Percentiles rank a stretch among this genome's conserved stretches.
These are phyloP conservation scores for Candida ficus DNA, from an alignment of 805 yeast species.

Conservation along the genomic window DNA sequence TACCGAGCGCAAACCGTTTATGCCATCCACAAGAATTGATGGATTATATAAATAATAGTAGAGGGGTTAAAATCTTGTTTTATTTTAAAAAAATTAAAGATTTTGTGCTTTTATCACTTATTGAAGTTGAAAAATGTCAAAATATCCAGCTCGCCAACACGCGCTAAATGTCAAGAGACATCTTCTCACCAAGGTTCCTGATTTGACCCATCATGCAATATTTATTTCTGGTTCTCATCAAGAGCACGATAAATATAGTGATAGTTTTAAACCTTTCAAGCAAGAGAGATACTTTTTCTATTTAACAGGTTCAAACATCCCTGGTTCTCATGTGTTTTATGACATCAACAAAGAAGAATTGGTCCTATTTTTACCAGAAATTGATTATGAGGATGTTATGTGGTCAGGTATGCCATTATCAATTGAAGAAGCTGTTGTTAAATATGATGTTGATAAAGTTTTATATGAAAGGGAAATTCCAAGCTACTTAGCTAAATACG, in stretches of 20 bases:
- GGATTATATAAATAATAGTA: too few species aligned
- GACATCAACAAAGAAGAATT: conserved; percentile 48
- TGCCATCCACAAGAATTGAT: too few species aligned
- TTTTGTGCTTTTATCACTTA: too few species aligned
- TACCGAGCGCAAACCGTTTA: too few species aligned
- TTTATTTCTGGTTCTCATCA: conserved; percentile 58
- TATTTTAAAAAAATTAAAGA: too few species aligned
- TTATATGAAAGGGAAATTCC: conserved; percentile 49
- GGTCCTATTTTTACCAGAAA: conserved; percentile 72
- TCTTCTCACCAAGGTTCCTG: conserved; percentile 25
- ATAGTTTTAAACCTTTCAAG: conserved; percentile 70
- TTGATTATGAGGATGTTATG: conserved; percentile 87
- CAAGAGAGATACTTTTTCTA: conserved; percentile 91
- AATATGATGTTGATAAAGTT: conserved; percentile 81
- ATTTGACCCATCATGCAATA: conserved; percentile 33
- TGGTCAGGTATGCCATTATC: conserved; percentile 91
- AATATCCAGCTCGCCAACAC: conserved; percentile 84
- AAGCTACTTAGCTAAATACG: conserved; percentile 23
- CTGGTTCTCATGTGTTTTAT: conserved; percentile 69
- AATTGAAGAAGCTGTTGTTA: conserved; percentile 54
- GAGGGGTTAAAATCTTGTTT: too few species aligned
- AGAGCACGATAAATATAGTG: conserved; percentile 68
- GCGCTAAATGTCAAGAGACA: conserved; percentile 48
- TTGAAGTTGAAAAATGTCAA: too few species aligned
- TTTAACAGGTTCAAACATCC: conserved; percentile 75